Percentiles rank a stretch among this genome's conserved stretches.
These are phyloP conservation scores for Talaromyces borbonicus DNA, from an alignment of 495 filamentous ascomycete species.

Conservation along the genomic window DNA sequence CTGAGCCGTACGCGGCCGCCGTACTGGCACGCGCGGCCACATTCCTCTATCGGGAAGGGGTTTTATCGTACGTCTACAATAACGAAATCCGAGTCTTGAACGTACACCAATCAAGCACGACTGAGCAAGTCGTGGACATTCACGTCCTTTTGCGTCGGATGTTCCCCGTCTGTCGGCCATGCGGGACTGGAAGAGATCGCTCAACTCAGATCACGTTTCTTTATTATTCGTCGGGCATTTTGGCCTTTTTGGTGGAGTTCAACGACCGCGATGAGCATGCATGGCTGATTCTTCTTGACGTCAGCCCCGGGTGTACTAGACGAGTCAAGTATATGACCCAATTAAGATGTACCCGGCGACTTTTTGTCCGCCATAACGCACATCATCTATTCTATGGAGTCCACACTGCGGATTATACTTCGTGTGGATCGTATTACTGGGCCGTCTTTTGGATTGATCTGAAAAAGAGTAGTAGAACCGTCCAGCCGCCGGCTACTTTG, in stretches of 20 bases:
- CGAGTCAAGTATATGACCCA: constrained; percentile 28
- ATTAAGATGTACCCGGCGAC: constrained; percentile 39
- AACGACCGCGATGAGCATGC: constrained; percentile 23
- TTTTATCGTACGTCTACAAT: constrained; percentile 50
- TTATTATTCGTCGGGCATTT: constrained; percentile 50
- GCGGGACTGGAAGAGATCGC: constrained; percentile 14
- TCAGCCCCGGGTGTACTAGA: constrained; percentile 14
- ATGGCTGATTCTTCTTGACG: constrained; percentile 52
- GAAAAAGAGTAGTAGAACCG: constrained; percentile 18
- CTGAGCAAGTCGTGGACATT: constrained; percentile 52
- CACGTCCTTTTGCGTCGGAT: constrained; percentile 31
- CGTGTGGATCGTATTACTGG: constrained; percentile 54
- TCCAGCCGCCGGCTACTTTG: constrained; percentile 25
- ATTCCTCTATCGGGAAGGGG: constrained; percentile 54
- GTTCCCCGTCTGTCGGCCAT: constrained; percentile 17
- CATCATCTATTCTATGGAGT: constrained; percentile 60
- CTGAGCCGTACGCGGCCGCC: constrained; percentile 50
- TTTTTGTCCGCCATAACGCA: constrained; percentile 61
- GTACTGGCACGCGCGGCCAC: constrained; percentile 49
- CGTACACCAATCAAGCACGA: constrained; percentile 38
- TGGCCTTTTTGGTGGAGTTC: constrained; percentile 43
- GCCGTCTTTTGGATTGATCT: constrained; percentile 47
- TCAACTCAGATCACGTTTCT: constrained; percentile 47
- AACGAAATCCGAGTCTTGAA: constrained; percentile 55
- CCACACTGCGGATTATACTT: constrained; percentile 38